These are phyloP conservation scores for Xylariomycetidae sp. DNA, from an alignment of 2,329 filamentous ascomycete species.

Conservation along the genomic window DNA sequence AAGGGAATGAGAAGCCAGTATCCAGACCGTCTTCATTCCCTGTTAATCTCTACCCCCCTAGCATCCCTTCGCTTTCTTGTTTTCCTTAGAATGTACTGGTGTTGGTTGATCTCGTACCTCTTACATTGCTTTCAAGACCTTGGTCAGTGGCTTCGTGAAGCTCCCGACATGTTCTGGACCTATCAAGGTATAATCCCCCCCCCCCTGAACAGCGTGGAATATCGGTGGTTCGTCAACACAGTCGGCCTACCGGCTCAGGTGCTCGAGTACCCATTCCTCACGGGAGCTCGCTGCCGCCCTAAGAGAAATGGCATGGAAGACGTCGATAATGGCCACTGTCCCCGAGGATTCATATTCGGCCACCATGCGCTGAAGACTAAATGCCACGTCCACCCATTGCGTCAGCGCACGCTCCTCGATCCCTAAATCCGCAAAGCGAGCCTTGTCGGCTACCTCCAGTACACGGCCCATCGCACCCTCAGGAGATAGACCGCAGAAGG, in stretches of 20 bases:
- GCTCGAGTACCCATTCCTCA: background rate
- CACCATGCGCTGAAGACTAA: slow-evolving; percentile 30
- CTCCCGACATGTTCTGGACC: background rate
- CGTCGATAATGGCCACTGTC: slow-evolving; percentile 30
- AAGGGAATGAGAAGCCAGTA: too few species aligned
- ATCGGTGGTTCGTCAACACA: background rate
- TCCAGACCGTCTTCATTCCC: too few species aligned
- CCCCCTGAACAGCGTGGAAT: background rate
- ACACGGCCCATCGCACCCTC: background rate
- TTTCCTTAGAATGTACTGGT: too few species aligned
- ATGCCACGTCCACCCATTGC: slow-evolving; percentile 32
- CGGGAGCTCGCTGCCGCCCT: slow-evolving; percentile 17
- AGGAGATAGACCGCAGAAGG: background rate
- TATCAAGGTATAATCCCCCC: background rate
- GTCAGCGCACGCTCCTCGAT: slow-evolving; percentile 14
- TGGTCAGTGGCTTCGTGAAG: background rate
- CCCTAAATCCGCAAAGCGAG: background rate
- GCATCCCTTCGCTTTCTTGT: too few species aligned
- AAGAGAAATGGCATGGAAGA: slow-evolving; percentile 34
- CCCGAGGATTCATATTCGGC: slow-evolving; percentile 37
- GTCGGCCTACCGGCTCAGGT: background rate
- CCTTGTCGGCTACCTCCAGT: background rate
- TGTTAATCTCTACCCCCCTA: too few species aligned
- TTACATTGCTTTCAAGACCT: background rate
- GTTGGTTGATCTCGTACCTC: too few species aligned